These are phyloP conservation scores for Melampsora larici-populina DNA, from an alignment of 1,284 basidiomycete genomes.

Conservation along the genomic window DNA sequence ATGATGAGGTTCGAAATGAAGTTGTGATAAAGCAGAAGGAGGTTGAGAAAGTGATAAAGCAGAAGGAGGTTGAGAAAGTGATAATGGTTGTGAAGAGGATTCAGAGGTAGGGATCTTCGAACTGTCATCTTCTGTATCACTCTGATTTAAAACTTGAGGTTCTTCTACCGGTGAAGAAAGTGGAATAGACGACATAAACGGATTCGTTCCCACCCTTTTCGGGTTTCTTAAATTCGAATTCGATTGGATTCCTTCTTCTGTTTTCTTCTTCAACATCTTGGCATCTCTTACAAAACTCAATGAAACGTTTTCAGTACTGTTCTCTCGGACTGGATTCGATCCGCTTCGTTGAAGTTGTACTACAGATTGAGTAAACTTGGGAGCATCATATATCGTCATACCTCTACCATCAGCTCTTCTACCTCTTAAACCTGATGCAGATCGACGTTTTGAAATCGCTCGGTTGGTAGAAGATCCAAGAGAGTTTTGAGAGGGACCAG, in stretches of 20 bases:
- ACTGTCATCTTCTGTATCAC: too few relatives aligned
- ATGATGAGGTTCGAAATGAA: too few relatives aligned
- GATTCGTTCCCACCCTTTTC: too few relatives aligned
- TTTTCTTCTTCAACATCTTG: background rate
- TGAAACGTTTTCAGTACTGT: background rate
- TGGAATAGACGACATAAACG: too few relatives aligned
- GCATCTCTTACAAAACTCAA: background rate
- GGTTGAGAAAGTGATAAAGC: background rate
- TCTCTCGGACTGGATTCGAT: background rate
- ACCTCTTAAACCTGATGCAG: conserved; percentile 20
- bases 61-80: too few relatives aligned
- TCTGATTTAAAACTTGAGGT: background rate
- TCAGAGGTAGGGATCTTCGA: too few relatives aligned
- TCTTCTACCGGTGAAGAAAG: background rate
- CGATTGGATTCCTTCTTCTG: background rate
- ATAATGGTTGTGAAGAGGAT: too few relatives aligned
- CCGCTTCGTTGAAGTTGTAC: background rate
- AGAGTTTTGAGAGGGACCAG: background rate
- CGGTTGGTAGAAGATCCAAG: background rate
- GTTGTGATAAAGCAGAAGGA: background rate
- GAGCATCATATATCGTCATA: conserved; percentile 32
- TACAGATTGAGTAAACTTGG: background rate
- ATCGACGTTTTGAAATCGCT: conserved; percentile 16
- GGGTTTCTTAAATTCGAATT: too few relatives aligned
- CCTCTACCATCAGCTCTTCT: conserved; percentile 24